phyloP scores from a whole-genome alignment of 139 green algal species.

The Tetradesmus lagerheimii region DNA sequence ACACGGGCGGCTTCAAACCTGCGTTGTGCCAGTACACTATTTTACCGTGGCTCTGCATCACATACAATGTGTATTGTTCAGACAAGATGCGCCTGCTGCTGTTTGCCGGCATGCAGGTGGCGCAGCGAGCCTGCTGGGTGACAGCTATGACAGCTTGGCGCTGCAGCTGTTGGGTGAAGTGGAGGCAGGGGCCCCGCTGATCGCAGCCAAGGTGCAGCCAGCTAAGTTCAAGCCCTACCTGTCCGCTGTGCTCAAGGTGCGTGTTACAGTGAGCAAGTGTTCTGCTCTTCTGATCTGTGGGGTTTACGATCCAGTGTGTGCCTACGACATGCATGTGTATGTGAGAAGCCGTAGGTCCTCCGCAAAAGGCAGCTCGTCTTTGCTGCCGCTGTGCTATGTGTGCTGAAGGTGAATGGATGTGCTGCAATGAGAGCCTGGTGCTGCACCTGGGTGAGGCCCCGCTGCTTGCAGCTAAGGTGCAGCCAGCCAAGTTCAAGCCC shows the following conservation, averaged over 20 bases:
- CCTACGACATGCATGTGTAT: neutral
- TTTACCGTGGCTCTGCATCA: neutral
- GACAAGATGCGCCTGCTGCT: too few species aligned
- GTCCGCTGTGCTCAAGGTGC: conserved; percentile 39
- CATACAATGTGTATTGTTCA: too few species aligned
- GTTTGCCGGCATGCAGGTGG: neutral
- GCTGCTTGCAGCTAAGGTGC: neutral
- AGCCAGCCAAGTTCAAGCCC: conserved; percentile 24
- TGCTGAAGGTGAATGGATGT: neutral
- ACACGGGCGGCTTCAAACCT: neutral
- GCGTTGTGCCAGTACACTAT: neutral
- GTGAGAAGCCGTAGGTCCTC: too few species aligned
- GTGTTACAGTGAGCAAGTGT: too few species aligned
- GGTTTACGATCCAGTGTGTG: too few species aligned
- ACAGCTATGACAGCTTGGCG: neutral
- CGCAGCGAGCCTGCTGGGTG: conserved; percentile 1
- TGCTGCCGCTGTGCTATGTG: too few species aligned
- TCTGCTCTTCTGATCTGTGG: too few species aligned
- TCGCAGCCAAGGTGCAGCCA: neutral
- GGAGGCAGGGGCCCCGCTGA: neutral
- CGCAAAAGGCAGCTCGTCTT: too few species aligned
- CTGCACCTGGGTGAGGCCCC: neutral
- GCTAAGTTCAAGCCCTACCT: conserved; percentile 37
- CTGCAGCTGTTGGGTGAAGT: conserved; percentile 24
- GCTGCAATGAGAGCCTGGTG: neutral